These are phyloP conservation scores for Durusdinium trenchii DNA, from an alignment of 73 alveolate genomes.

Conservation along the genomic window DNA sequence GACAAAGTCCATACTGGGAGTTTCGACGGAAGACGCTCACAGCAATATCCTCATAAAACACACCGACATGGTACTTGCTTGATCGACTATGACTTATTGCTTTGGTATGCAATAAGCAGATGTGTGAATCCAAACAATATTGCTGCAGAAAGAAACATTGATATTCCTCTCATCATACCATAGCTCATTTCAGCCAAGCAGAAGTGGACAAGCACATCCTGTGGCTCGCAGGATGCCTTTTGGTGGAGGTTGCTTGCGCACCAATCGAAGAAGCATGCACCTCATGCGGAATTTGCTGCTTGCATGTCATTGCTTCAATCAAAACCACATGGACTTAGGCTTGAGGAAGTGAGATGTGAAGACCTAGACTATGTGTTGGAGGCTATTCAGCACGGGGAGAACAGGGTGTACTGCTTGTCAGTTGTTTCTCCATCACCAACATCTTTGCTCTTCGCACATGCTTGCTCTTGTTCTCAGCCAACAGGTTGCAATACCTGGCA, in stretches of 20 bases:
- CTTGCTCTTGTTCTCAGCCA: not conserved
- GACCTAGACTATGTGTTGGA: constrained; percentile 70
- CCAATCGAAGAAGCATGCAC: not conserved
- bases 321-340: not conserved
- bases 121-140: too few species aligned
- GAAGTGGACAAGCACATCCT: too few species aligned
- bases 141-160: too few species aligned
- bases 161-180: too few species aligned
- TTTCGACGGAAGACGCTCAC: too few species aligned
- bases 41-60: too few species aligned
- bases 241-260: constrained; percentile 32
- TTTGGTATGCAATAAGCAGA: too few species aligned
- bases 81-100: too few species aligned
- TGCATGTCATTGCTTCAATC: not conserved
- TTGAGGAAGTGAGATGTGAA: constrained; percentile 66
- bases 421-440: not conserved
- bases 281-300: too few species aligned
- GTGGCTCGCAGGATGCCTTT: constrained; percentile 21
- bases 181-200: too few species aligned
- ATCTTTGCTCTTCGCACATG: not conserved
- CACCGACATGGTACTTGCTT: too few species aligned
- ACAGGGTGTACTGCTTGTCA: not conserved
- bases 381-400: constrained; percentile 8
- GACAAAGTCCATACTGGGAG: too few species aligned
- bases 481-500: constrained; percentile 74